A percentile compares a stretch with the other conserved stretches of the same genome.
phyloP scores from a whole-genome alignment of 1,139 yeast genomes.

The Diutina siamensis region DNA sequence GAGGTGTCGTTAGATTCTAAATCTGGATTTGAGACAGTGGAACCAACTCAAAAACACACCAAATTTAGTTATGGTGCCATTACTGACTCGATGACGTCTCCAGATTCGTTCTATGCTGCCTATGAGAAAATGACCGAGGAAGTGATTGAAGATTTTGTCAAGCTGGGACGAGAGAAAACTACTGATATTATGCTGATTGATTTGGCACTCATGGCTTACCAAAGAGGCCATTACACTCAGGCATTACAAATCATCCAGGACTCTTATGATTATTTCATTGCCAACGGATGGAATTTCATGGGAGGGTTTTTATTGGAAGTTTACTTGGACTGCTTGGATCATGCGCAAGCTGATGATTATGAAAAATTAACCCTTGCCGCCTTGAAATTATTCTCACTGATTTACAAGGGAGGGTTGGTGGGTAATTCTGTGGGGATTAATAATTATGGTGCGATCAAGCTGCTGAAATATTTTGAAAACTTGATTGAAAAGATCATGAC shows the following conservation, averaged over 20 bases:
- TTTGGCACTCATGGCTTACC: slow-evolving; percentile 59
- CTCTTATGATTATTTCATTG: slow-evolving; percentile 55
- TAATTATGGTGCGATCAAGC: slow-evolving; percentile 17
- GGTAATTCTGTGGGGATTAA: slow-evolving; percentile 17
- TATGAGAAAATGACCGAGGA: slow-evolving; percentile 8
- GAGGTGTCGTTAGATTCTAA: background rate
- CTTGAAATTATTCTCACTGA: slow-evolving; percentile 21
- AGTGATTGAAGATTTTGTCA: slow-evolving; percentile 34
- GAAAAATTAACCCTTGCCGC: slow-evolving; percentile 17
- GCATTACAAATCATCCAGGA: slow-evolving; percentile 55
- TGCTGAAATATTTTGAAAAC: slow-evolving; percentile 14
- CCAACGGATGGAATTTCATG: slow-evolving; percentile 65
- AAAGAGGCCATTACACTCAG: slow-evolving; percentile 41
- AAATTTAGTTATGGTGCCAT: slow-evolving; percentile 6
- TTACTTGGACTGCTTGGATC: slow-evolving; percentile 57
- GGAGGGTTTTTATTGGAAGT: slow-evolving; percentile 54
- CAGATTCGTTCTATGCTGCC: slow-evolving; percentile 9
- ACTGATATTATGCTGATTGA: slow-evolving; percentile 75
- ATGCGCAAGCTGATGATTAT: slow-evolving; percentile 10
- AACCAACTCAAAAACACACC: too few species aligned
- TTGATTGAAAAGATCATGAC: slow-evolving; percentile 14
- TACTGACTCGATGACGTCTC: slow-evolving; percentile 8
- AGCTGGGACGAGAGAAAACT: slow-evolving; percentile 44
- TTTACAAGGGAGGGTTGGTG: slow-evolving; percentile 14
- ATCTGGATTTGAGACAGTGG: too few species aligned